Percentiles rank a stretch among this genome's conserved stretches.
Evolutionary conservation across 225 moss, liverwort and hornwort species (phyloP).

Genomic region (Marchantia paleacea): DNA sequence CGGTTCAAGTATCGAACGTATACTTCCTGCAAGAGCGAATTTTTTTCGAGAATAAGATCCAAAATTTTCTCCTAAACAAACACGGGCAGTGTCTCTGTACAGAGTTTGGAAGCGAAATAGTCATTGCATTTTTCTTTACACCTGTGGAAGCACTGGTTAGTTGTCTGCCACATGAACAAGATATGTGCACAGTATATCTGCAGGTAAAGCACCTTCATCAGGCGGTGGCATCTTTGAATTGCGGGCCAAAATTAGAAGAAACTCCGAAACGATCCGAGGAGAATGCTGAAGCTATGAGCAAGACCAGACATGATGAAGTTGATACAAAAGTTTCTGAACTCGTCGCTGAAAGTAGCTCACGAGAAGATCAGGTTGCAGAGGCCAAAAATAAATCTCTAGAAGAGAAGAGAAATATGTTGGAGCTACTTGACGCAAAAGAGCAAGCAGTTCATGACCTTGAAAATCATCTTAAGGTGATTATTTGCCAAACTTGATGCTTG

Average conservation of each 20-base stretch:
- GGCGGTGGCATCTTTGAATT: slow-evolving; percentile 44
- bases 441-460: slow-evolving; percentile 25
- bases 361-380: slow-evolving; percentile 44
- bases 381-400: slow-evolving; percentile 30
- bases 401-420: slow-evolving; percentile 34
- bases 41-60: no score
- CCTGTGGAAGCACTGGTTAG: not conserved
- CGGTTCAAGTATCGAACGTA: no score
- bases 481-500: no score
- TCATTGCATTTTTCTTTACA: no score
- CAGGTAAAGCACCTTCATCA: slow-evolving; percentile 48
- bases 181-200: slow-evolving; percentile 14
- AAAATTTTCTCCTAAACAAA: no score
- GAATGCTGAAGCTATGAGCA: not conserved
- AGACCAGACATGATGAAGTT: slow-evolving; percentile 37
- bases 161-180: not conserved
- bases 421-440: slow-evolving; percentile 31
- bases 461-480: slow-evolving; percentile 31
- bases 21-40: no score
- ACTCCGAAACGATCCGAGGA: slow-evolving; percentile 15
- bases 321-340: slow-evolving; percentile 38
- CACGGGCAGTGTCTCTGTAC: no score
- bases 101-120: no score
- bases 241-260: slow-evolving; percentile 18
- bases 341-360: slow-evolving; percentile 31